Base-by-base conservation (phyloP, 179 eudicot species). In the Corrigiola litoralis region DNA sequence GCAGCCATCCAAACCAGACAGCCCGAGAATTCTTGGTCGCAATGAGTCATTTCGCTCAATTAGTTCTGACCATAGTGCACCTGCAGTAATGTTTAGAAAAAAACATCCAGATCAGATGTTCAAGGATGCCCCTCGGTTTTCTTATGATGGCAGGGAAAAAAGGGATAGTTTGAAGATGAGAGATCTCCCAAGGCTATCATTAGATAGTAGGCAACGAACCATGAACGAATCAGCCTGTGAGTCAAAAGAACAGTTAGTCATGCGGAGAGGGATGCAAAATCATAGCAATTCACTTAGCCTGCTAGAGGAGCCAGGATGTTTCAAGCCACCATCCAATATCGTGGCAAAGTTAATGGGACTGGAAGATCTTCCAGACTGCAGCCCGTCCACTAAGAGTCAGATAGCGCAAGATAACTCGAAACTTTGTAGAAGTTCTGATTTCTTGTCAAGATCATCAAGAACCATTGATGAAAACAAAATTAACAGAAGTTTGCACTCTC, bases 331-430 rank as follows among this genome's bases (percentile, higher is more conserved):
- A 5, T 75, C 80, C 16, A 79, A 62, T 44, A 45, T 79, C 11
- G 80, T 75, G 52, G 80, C 78, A 14, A 79, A 72, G 71, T 47
- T 79, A 10, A 79, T 79, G 83, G 83, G 83, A 18, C 65, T 79
- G 46, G 72, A 79, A 23, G 58, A 44, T 41, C 72, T 75, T 27
- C 71, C 80, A 50, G 67, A 55, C 49, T 25, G 64, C 52, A 61
- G 45, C 27, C 50, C 75, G 2, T 29, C 58, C 52, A 8, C 37
- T 9, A 58, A 36, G 56, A 47, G 33, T 46, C 67, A 7, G 53
- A 11, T 42, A 24, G 47, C 32, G 40, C 49, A 38, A 9, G 45
- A 64, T 33, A 64, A 27, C 24, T 63, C 52, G 9, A 67, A 55
- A 46, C 36, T 32, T 23, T 36, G 44, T 4, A 61, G 51, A 48